Conservation (phyloP, 2,329 filamentous ascomycete species). For the Xylariales sp. region DNA sequence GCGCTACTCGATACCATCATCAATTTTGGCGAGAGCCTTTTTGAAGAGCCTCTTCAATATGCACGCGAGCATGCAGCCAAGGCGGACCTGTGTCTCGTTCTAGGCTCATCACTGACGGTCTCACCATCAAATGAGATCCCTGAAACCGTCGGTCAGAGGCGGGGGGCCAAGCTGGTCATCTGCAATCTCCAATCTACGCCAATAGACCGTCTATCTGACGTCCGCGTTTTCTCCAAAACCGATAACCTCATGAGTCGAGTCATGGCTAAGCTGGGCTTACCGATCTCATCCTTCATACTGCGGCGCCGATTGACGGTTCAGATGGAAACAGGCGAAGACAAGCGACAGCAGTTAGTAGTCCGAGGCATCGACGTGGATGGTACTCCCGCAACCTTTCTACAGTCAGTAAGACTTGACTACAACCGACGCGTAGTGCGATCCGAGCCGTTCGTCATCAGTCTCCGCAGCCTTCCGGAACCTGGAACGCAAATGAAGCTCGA, state of each 20-base stretch:
- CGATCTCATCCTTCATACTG: constrained; percentile 55
- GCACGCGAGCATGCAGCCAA: constrained; percentile 54
- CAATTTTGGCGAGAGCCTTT: constrained; percentile 57
- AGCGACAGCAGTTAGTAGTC: constrained; percentile 48
- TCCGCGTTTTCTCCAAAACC: constrained; percentile 52
- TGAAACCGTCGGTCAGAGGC: constrained; percentile 49
- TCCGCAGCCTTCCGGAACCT: constrained; percentile 47
- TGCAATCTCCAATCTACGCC: constrained; percentile 61
- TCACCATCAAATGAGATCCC: constrained; percentile 57
- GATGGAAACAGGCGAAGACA: constrained; percentile 39
- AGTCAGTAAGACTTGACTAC: constrained; percentile 54
- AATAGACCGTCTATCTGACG: constrained; percentile 50
- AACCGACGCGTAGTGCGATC: constrained; percentile 51
- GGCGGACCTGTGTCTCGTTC: constrained; percentile 59
- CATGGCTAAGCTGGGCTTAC: constrained; percentile 54
- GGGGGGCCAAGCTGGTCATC: constrained; percentile 53
- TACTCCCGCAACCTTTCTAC: constrained; percentile 56
- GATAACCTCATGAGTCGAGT: constrained; percentile 56
- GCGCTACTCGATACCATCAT: constrained; percentile 58
- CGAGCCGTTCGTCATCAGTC: constrained; percentile 55
- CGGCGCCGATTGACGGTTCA: constrained; percentile 50
- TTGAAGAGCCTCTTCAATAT: constrained; percentile 47
- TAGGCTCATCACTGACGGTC: constrained; percentile 60
- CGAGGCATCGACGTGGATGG: constrained; percentile 56
- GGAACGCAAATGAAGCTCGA: constrained; percentile 51